Base-by-base conservation (phyloP, 805 yeast species). In the Barnettozyma botsteinii region DNA sequence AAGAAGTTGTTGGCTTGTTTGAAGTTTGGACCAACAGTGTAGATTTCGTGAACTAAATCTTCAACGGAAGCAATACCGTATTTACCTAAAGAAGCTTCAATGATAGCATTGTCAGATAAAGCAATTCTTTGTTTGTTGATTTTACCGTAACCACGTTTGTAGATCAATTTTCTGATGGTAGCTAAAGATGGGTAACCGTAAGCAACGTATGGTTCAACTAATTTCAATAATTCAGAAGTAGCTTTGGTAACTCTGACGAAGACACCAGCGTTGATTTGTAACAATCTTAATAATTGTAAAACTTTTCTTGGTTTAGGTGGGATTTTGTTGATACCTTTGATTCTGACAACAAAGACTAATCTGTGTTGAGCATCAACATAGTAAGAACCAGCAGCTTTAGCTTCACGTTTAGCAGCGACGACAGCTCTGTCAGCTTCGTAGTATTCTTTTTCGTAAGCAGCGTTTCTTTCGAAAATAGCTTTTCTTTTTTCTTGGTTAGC, bases 271-370 rank as follows among this genome's bases (percentile, higher is more conserved):
- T 87, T 87, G 72, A 87, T 85, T 77, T 85, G 95, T 67, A 81
- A 77, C 72, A 87, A 81, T 79, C 96, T 83, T 71, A 86, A 77
- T 68, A 88, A 80, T 75, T 84, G 96, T 70, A 87, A 72, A 63
- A 89, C 95, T 85, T 89, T 89, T 85, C 96, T 88, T 81, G 96
- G 96, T 84, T 89, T 89, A 66, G 97, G 96, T 66, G 96, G 85
- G 62, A 89, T 87, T 84, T 88, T 89, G 89, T 77, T 85, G 72
- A 89, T 86, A 89, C 97, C 97, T 91, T 89, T 89, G 82, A 89
- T 89, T 84, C 98, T 87, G 71, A 89, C 80, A 65, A 89, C 95
- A 70, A 89, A 87, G 56, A 86, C 95, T 65, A 89, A 83, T 74
- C 86, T 88, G 65, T 81, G 79, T 80, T 89, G 91, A 70, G 95